phyloP scores from a whole-genome alignment of 441 rosid species.

The Viola pubescens region DNA sequence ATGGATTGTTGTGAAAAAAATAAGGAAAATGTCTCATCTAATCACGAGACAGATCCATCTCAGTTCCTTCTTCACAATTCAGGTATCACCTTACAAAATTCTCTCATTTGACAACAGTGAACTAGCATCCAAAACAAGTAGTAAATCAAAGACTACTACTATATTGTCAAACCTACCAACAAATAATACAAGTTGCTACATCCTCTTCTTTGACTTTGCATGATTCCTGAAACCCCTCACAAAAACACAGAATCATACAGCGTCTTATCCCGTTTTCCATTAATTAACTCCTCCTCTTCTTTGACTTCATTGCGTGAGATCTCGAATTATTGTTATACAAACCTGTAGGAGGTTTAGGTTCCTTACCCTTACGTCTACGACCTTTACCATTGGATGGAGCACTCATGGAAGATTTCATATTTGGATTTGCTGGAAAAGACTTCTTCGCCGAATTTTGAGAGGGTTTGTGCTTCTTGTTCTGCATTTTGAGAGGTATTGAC shows the following conservation, averaged over 20 bases:
- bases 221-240: not conserved
- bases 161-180: too few relatives aligned
- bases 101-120: too few relatives aligned
- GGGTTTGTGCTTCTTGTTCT: constrained; percentile 27
- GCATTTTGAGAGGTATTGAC: constrained; percentile 4
- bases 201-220: not conserved
- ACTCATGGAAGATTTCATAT: constrained; percentile 18
- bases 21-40: too few relatives aligned
- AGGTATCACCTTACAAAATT: too few relatives aligned
- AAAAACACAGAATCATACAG: not conserved
- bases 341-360: constrained; percentile 6
- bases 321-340: constrained; percentile 14
- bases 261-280: not conserved
- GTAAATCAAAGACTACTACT: too few relatives aligned
- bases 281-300: constrained; percentile 26
- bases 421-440: constrained; percentile 22
- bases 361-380: constrained; percentile 3
- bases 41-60: too few relatives aligned
- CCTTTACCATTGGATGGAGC: constrained; percentile 6
- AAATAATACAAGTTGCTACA: too few relatives aligned
- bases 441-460: constrained; percentile 10
- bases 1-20: too few relatives aligned
- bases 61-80: too few relatives aligned
- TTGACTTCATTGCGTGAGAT: constrained; percentile 16
- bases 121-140: too few relatives aligned